Evolutionary conservation across 257 asterid species (phyloP).

Genomic region (Solanum tacnaense): DNA sequence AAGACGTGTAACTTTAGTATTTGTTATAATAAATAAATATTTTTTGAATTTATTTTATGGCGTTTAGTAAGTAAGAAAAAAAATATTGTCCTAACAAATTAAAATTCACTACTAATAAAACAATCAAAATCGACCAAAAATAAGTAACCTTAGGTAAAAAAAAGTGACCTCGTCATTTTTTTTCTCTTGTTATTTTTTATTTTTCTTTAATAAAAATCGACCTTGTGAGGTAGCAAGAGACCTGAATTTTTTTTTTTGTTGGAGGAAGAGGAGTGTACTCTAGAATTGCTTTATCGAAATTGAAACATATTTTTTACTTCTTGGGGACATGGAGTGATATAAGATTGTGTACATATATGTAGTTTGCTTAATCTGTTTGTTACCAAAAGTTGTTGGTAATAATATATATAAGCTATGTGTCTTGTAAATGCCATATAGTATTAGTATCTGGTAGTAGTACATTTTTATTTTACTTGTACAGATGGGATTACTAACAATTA

Average conservation of each 20-base stretch:
- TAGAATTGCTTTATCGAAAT: neutral
- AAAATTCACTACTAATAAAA: neutral
- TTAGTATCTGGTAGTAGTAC: neutral
- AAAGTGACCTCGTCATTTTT: neutral
- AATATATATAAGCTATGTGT: neutral
- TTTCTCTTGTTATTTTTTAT: too few species aligned
- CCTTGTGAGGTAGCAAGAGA: too few species aligned
- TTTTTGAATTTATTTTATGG: rapidly evolving
- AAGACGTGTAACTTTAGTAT: neutral
- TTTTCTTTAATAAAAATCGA: too few species aligned
- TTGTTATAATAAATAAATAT: neutral
- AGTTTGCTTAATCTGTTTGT: neutral
- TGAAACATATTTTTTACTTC: neutral
- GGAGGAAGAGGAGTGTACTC: neutral
- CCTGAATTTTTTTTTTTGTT: neutral
- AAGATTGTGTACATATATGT: neutral
- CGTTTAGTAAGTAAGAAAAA: neutral
- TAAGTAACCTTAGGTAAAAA: too few species aligned
- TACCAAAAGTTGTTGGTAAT: neutral
- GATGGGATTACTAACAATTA: neutral
- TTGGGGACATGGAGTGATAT: neutral
- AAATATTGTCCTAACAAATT: neutral
- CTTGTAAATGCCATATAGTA: neutral
- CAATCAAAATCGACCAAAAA: neutral
- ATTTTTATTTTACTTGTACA: neutral